Base-by-base conservation (phyloP, 2,329 filamentous ascomycete genomes). In the Fusarium pilosicola region DNA sequence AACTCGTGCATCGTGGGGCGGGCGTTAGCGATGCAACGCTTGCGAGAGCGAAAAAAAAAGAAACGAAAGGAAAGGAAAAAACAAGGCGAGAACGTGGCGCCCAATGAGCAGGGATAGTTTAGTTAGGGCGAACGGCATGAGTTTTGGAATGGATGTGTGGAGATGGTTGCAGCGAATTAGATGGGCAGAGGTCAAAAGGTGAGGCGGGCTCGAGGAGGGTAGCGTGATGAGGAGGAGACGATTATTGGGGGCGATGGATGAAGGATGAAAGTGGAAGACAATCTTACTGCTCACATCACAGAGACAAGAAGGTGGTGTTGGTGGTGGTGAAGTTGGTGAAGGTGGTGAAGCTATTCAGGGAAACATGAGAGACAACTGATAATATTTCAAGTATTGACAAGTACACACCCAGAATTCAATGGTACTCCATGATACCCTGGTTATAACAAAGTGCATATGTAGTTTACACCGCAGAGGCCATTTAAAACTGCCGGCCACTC, bases 51-150 rank as follows among this genome's bases (percentile, higher is more conserved):
- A 42, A 15, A 36, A 45, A 48, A 51, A 54, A 42, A 41, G 44
- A 55, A 45, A 42, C 36, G 49, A 56, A 30, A 45, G 42, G 45
- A 51, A 48, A n/a, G 57, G 55, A 18, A 68, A 70, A 75, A 75
- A 71, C 58, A 75, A 62, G 70, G 73, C 70, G 73, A 64, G 51
- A 62, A 58, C 38, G 70, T 75, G 73, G 73, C 66, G 70, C 56
- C 76, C 76, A 78, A 76, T 77, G 42, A 61, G 45, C 48, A 65
- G 65, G 63, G 59, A 61, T 51, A 42, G 12, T 34, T 49, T 60
- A 24, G 61, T 45, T 49, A 76, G 70, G 77, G 77, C 77, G 77
- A 78, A 78, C 77, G 76, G 76, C 74, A 78, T 76, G 63, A 55
- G 45, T 42, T 59, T 49, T 62, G 69, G 62, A 70, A 72, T 62